Evolutionary conservation across 768 basidiomycete species (phyloP).

Genomic region (Asterophora lycoperdoides): DNA sequence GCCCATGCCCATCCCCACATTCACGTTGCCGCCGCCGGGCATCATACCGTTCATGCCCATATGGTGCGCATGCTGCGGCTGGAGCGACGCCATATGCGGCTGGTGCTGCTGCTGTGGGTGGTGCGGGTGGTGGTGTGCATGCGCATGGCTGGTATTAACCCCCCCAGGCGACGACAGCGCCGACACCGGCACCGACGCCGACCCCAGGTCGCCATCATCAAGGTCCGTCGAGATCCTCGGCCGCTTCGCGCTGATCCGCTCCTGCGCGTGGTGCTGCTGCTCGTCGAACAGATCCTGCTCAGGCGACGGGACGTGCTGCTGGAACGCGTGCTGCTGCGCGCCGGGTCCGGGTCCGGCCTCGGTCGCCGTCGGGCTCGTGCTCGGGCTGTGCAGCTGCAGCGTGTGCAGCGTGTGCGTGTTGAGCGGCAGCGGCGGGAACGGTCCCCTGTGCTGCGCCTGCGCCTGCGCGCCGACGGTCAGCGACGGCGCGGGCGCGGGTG

Average conservation of each 20-base stretch:
- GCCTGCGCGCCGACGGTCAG: constrained; percentile 8
- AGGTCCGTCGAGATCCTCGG: constrained; percentile 46
- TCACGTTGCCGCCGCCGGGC: too few relatives aligned
- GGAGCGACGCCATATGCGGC: too few relatives aligned
- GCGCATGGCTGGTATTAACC: constrained; percentile 16
- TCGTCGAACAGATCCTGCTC: constrained; percentile 44
- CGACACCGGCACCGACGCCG: constrained; percentile 27
- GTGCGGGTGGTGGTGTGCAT: constrained; percentile 2
- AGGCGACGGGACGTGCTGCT: too few relatives aligned
- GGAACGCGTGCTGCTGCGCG: constrained; percentile 58
- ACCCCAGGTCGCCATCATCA: constrained; percentile 18
- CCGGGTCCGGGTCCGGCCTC: too few relatives aligned
- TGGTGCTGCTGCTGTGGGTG: too few relatives aligned
- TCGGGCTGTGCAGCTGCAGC: constrained; percentile 45
- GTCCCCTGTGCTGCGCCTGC: constrained; percentile 11
- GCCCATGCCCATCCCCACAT: too few relatives aligned
- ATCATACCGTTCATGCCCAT: constrained; percentile 38
- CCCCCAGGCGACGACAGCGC: constrained; percentile 20
- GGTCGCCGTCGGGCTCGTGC: constrained; percentile 25
- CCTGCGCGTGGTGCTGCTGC: constrained; percentile 1
- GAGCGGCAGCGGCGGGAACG: constrained; percentile 40
- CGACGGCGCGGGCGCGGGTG: constrained; percentile 33
- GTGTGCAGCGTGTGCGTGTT: constrained; percentile 32
- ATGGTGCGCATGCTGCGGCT: not conserved
- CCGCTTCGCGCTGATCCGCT: constrained; percentile 41